phyloP scores from a whole-genome alignment of 805 yeast genomes.

The Danielozyma ontarioensis region DNA sequence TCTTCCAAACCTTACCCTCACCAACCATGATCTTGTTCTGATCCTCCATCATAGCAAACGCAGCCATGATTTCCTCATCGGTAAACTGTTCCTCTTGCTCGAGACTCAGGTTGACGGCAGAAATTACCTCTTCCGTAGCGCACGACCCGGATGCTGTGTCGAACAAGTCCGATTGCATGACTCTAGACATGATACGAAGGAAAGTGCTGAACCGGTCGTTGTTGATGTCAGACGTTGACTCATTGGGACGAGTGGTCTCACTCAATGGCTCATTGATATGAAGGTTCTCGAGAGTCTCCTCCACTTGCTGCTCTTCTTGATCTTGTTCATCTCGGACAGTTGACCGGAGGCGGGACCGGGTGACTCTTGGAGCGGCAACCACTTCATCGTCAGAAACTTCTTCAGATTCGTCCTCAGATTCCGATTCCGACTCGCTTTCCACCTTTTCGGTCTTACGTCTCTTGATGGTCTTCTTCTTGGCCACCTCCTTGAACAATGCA shows the following conservation, averaged over 20 bases:
- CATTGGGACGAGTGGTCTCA: slow-evolving; percentile 17
- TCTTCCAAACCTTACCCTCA: slow-evolving; percentile 36
- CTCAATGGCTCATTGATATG: slow-evolving; percentile 24
- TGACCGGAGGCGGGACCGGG: slow-evolving; percentile 13
- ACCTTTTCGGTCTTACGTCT: slow-evolving; percentile 22
- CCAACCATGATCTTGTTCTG: slow-evolving; percentile 33
- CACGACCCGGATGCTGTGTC: slow-evolving; percentile 28
- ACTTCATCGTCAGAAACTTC: slow-evolving; percentile 12
- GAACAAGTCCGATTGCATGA: slow-evolving; percentile 28
- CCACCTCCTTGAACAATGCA: slow-evolving; percentile 77
- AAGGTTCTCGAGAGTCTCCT: slow-evolving; percentile 22
- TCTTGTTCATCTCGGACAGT: slow-evolving; percentile 3
- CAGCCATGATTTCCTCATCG: slow-evolving; percentile 24
- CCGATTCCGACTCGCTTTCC: slow-evolving; percentile 28
- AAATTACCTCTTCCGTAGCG: slow-evolving; percentile 25
- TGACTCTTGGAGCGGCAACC: slow-evolving; percentile 10
- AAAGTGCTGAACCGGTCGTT: slow-evolving; percentile 27
- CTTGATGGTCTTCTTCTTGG: slow-evolving; percentile 31
- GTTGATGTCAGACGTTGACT: slow-evolving; percentile 18
- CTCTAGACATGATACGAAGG: slow-evolving; percentile 24
- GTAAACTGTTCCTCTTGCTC: slow-evolving; percentile 36
- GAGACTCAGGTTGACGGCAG: slow-evolving; percentile 28
- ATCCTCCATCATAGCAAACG: slow-evolving; percentile 26
- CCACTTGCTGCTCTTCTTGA: slow-evolving; percentile 14
- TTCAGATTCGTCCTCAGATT: slow-evolving; percentile 26